Evolutionary conservation across 805 yeast genomes (phyloP).

Genomic region (Candida namnaoensis): DNA sequence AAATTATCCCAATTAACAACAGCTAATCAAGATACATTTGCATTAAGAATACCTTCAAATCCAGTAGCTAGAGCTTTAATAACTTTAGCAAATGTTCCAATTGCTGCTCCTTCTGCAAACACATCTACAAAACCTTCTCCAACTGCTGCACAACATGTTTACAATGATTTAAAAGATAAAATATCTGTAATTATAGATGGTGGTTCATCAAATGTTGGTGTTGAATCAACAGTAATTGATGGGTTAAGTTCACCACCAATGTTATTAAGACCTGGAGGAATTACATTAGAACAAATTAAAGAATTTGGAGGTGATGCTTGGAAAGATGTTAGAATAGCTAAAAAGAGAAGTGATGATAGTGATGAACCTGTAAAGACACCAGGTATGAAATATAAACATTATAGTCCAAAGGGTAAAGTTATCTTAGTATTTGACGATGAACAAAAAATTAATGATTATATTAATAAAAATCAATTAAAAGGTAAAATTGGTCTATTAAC

Average conservation of each 20-base stretch:
- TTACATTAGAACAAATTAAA: constrained; percentile 68
- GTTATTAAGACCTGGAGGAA: constrained; percentile 91
- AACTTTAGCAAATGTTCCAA: constrained; percentile 73
- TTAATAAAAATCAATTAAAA: constrained; percentile 17
- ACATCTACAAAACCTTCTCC: constrained; percentile 95
- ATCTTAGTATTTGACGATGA: constrained; percentile 46
- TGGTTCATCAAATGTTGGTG: constrained; percentile 81
- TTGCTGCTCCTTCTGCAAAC: constrained; percentile 98
- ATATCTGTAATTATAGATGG: constrained; percentile 89
- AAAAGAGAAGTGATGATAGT: constrained; percentile 42
- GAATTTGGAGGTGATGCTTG: constrained; percentile 60
- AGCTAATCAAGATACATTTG: constrained; percentile 83
- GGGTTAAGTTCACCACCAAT: constrained; percentile 82
- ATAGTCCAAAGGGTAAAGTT: constrained; percentile 85
- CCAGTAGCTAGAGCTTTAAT: constrained; percentile 89
- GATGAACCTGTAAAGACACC: constrained; percentile 86
- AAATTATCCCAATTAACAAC: constrained; percentile 72
- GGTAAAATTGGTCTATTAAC: constrained; percentile 45
- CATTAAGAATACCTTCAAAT: constrained; percentile 82
- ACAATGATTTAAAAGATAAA: constrained; percentile 65
- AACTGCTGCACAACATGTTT: constrained; percentile 80
- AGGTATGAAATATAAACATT: constrained; percentile 96
- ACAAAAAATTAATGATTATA: constrained; percentile 12
- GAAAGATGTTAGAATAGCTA: constrained; percentile 56
- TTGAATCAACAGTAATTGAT: constrained; percentile 91